A percentile compares a stretch with the other conserved stretches of the same genome.
phyloP scores from a whole-genome alignment of 2,329 filamentous ascomycete genomes.

The Clonostachys rhizophaga region DNA sequence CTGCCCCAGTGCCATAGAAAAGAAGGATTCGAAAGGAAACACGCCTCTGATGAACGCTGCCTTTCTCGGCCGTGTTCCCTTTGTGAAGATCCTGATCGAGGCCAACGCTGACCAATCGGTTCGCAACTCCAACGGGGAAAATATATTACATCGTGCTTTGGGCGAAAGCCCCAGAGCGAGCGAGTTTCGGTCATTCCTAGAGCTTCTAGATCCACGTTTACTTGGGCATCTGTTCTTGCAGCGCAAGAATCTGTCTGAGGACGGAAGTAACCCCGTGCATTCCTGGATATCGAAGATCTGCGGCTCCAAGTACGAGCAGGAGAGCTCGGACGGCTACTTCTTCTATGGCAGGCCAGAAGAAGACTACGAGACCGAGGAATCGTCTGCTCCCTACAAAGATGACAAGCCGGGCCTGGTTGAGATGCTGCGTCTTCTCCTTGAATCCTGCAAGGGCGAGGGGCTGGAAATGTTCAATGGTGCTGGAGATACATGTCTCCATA shows the following conservation, averaged over 20 bases:
- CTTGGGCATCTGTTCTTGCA: conserved; percentile 54
- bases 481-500: conserved; percentile 63
- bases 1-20: too few species aligned
- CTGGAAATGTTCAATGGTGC: conserved; percentile 56
- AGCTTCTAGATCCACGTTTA: conserved; percentile 52
- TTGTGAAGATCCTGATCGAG: too few species aligned
- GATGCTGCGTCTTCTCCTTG: conserved; percentile 43
- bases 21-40: too few species aligned
- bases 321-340: conserved; percentile 5
- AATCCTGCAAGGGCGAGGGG: conserved; percentile 40
- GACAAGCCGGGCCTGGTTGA: conserved; percentile 21
- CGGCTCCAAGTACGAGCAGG: conserved; percentile 8
- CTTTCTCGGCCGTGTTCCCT: too few species aligned
- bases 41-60: too few species aligned
- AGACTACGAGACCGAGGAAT: conserved; percentile 1
- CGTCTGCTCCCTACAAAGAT: too few species aligned
- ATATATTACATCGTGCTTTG: too few species aligned
- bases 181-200: conserved; percentile 43
- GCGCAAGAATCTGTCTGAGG: conserved; percentile 43
- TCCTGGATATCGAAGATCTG: conserved; percentile 40
- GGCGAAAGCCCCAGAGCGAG: conserved; percentile 16
- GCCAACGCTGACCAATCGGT: too few species aligned
- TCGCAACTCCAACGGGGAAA: too few species aligned
- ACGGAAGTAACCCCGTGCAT: conserved; percentile 60
- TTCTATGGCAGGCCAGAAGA: conserved; percentile 12